Base-by-base conservation (phyloP, 129 eudicot genomes). In the Escallonia herrerae region DNA sequence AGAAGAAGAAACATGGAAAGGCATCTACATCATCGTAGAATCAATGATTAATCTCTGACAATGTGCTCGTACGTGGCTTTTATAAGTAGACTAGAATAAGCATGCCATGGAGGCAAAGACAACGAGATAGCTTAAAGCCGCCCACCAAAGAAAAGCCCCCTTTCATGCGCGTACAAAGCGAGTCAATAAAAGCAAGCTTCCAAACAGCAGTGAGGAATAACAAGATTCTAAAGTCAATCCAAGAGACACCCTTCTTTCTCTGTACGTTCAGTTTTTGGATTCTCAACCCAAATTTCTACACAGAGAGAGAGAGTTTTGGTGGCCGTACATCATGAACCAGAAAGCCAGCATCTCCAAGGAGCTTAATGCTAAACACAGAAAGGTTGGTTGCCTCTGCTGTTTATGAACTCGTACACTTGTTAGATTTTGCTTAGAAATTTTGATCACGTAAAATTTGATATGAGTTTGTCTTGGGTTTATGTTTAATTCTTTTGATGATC, bases 311-410 rank as follows among this genome's bases (percentile, higher is more conserved):
- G 11, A 8, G n/a, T 37, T n/a, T 48, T 49, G 57, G 22, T 9
- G 56, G 39, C 43, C 42, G 47, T 15, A 4, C 62, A 70, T 6
- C 58, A 86, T 86, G 88, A 86, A 82, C 56, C 66, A 67, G 9
- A 86, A 86, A 66, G 62, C 94, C 42, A 72, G 79, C 9, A 83
- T 86, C 49, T 64, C 81, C 39, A 86, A 86, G 68, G 86, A 80
- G 77, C 88, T 86, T 55, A 66, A 80, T 67, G 82, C 83, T 47
- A 86, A 77, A 68, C 94, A 86, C 69, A 48, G 76, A 63, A 82
- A 77, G 94, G 94, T 86, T 60, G 4, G 49, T 3, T 68, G 2
- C 15, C 37, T 42, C 2, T n/a, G 51, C 22, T 15, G 0, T 62
- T 75, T 38, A 4, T 2, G 15, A 2, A 3, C 43, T 43, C 15